Percentiles rank a stretch among this genome's conserved stretches.
These are phyloP conservation scores for Thelephora aurantiotincta DNA, from an alignment of 768 basidiomycete genomes.

Conservation along the genomic window DNA sequence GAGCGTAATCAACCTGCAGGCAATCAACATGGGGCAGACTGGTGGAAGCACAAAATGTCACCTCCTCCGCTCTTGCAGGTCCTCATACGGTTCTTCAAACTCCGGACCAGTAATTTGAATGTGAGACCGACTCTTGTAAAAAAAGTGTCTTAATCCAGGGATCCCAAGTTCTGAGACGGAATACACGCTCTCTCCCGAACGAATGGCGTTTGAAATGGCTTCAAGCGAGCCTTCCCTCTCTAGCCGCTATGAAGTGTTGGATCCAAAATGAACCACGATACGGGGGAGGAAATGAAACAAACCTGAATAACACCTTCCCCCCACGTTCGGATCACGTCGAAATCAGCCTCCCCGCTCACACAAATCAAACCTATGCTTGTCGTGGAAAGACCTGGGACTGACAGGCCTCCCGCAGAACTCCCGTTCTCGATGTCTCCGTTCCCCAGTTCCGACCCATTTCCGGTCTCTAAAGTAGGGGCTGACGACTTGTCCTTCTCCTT, in stretches of 20 bases:
- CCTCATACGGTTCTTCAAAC: slow-evolving; percentile 81
- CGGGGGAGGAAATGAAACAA: slow-evolving; percentile 8
- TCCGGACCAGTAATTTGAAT: slow-evolving; percentile 81
- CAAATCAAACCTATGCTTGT: slow-evolving; percentile 47
- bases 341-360: slow-evolving; percentile 71
- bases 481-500: too few relatives aligned
- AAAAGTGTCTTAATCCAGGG: slow-evolving; percentile 84
- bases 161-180: slow-evolving; percentile 66
- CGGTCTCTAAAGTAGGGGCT: too few relatives aligned
- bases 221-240: slow-evolving; percentile 41
- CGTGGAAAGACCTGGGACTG: not conserved
- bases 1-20: slow-evolving; percentile 58
- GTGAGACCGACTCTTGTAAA: slow-evolving; percentile 82
- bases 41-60: slow-evolving; percentile 14
- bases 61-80: slow-evolving; percentile 44
- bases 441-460: too few relatives aligned
- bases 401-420: too few relatives aligned
- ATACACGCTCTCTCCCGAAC: slow-evolving; percentile 42
- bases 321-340: slow-evolving; percentile 72
- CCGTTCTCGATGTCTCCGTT: too few relatives aligned
- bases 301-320: slow-evolving; percentile 55
- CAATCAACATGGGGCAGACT: not conserved
- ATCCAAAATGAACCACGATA: not conserved
- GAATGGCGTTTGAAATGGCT: slow-evolving; percentile 33
- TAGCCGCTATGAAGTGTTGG: slow-evolving; percentile 35